phyloP scores from a whole-genome alignment of 1,284 basidiomycete species.

The Ustilago nuda region DNA sequence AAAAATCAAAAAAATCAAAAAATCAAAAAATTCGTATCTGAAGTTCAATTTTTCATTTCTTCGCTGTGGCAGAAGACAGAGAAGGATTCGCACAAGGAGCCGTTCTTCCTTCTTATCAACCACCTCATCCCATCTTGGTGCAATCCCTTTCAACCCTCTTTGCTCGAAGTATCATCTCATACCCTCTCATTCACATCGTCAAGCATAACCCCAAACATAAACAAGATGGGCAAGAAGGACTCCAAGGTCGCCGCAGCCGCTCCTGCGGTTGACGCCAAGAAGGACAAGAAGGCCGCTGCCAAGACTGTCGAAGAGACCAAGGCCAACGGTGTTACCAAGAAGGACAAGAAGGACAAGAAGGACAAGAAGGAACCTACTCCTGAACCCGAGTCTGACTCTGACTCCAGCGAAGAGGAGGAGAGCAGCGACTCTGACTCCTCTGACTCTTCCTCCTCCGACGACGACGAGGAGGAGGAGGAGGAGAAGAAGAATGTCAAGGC shows the following conservation, averaged over 20 bases:
- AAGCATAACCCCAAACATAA: conserved; percentile 8
- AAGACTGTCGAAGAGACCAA: conserved; percentile 37
- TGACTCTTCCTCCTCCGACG: conserved; percentile 9
- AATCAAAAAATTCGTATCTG: conserved; percentile 12
- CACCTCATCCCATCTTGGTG: conserved; percentile 14
- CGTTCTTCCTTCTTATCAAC: conserved; percentile 15
- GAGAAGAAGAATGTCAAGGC: conserved; percentile 44
- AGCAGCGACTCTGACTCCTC: conserved; percentile 6
- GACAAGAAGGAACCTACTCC: conserved; percentile 6
- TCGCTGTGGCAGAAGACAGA: neutral
- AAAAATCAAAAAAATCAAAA: conserved; percentile 4
- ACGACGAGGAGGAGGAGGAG: no score
- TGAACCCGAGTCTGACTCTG: conserved; percentile 16
- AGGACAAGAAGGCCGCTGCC: conserved; percentile 45
- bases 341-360: conserved; percentile 45
- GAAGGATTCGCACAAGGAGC: neutral
- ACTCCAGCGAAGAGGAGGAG: conserved; percentile 24
- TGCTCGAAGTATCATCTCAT: conserved; percentile 19
- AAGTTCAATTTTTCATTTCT: conserved; percentile 21
- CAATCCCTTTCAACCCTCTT: conserved; percentile 2
- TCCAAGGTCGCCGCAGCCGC: conserved; percentile 40
- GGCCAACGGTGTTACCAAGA: conserved; percentile 51
- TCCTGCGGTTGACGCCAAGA: conserved; percentile 41
- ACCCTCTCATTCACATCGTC: conserved; percentile 4
- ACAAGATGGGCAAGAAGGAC: conserved; percentile 44